Evolutionary conservation across 2,329 filamentous ascomycete species (phyloP).

Genomic region (Aaosphaeria arxii): DNA sequence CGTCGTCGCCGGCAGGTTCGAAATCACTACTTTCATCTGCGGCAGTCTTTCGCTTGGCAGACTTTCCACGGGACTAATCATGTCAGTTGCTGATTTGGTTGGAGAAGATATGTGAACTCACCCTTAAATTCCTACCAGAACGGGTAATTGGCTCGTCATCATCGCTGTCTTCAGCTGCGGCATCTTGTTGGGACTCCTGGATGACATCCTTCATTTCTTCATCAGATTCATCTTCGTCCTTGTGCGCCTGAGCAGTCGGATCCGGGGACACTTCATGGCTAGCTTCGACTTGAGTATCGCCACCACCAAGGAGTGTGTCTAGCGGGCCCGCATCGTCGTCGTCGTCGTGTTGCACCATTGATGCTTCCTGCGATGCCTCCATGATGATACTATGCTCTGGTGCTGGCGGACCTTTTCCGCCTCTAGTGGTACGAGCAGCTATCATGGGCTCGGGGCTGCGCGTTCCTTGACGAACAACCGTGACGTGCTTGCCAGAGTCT

Average conservation of each 20-base stretch:
- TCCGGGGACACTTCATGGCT: conserved; percentile 28
- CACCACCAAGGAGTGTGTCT: conserved; percentile 29
- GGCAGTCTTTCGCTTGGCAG: conserved; percentile 36
- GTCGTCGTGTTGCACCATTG: conserved; percentile 31
- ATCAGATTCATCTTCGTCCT: conserved; percentile 16
- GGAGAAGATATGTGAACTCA: conserved; percentile 2
- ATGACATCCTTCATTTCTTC: conserved; percentile 37
- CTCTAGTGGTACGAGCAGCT: conserved; percentile 35
- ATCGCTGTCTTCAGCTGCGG: conserved; percentile 51
- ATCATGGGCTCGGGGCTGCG: conserved; percentile 49
- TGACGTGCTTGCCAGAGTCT: conserved; percentile 57
- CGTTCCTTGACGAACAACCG: conserved; percentile 54
- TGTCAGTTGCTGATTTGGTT: conserved; percentile 9
- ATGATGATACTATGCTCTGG: conserved; percentile 49
- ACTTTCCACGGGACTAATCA: conserved; percentile 25
- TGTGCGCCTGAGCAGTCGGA: conserved; percentile 29
- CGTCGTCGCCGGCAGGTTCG: conserved; percentile 57
- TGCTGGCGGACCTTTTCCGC: conserved; percentile 47
- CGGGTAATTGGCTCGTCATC: conserved; percentile 55
- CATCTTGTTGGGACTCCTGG: conserved; percentile 40
- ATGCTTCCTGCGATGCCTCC: conserved; percentile 53
- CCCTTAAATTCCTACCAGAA: conserved; percentile 39
- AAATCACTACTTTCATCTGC: conserved; percentile 62
- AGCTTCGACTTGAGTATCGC: conserved; percentile 36
- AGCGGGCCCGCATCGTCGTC: conserved; percentile 30